phyloP scores from a whole-genome alignment of 2,329 filamentous ascomycete species.

The Parafenestella ontariensis region DNA sequence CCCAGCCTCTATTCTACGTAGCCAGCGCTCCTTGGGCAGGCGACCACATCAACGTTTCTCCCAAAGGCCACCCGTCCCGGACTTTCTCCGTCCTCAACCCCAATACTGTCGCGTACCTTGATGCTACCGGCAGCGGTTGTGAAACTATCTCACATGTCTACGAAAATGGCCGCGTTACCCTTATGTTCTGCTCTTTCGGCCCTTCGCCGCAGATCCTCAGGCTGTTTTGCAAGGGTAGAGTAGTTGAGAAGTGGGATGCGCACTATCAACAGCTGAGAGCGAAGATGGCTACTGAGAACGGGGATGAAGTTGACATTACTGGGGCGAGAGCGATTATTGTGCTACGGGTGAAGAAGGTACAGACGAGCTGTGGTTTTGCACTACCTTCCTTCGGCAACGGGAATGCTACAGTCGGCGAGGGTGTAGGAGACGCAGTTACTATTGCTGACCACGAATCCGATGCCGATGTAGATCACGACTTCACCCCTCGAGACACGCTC shows the following conservation, averaged over 20 bases:
- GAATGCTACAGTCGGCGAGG: slow-evolving; percentile 5
- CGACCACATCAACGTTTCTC: slow-evolving; percentile 76
- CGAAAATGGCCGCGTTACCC: slow-evolving; percentile 76
- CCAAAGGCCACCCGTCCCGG: slow-evolving; percentile 71
- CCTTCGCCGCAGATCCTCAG: slow-evolving; percentile 67
- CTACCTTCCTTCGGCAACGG: slow-evolving; percentile 60
- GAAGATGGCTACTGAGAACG: slow-evolving; percentile 51
- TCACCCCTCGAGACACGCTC: slow-evolving; percentile 60
- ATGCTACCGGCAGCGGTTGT: slow-evolving; percentile 75
- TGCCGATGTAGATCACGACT: slow-evolving; percentile 15
- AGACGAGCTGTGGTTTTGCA: slow-evolving; percentile 71
- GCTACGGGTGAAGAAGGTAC: slow-evolving; percentile 66
- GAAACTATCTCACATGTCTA: slow-evolving; percentile 79
- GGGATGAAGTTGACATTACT: slow-evolving; percentile 31
- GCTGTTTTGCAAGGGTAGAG: slow-evolving; percentile 65
- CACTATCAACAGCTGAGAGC: slow-evolving; percentile 44
- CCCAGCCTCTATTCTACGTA: slow-evolving; percentile 77
- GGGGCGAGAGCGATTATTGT: slow-evolving; percentile 63
- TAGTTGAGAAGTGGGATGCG: slow-evolving; percentile 66
- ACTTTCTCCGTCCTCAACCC: slow-evolving; percentile 67
- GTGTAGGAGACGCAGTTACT: slow-evolving; percentile 22
- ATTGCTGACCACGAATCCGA: slow-evolving; percentile 27
- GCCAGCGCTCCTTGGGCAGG: slow-evolving; percentile 73
- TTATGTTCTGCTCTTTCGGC: slow-evolving; percentile 76
- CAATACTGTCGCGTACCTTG: slow-evolving; percentile 72